A percentile compares a stretch with the other conserved stretches of the same genome.
These are phyloP conservation scores for Rhizoclosmatium sp. DNA, from an alignment of 192 early-diverging fungal genomes.

Conservation along the genomic window DNA sequence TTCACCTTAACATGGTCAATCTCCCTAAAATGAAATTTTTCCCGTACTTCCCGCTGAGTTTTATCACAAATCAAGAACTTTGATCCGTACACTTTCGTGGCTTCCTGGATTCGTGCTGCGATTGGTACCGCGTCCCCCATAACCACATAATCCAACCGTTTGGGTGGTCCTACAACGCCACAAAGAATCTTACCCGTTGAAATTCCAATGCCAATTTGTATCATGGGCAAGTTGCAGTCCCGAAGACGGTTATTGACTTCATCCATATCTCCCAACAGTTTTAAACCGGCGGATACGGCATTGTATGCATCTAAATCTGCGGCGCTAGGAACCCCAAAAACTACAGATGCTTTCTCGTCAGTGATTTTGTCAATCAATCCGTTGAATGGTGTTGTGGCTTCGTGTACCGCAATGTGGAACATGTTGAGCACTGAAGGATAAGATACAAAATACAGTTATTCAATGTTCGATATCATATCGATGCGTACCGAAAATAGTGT, in stretches of 20 bases:
- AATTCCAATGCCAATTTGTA: slow-evolving; percentile 49
- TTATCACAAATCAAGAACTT: slow-evolving; percentile 45
- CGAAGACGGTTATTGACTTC: slow-evolving; percentile 39
- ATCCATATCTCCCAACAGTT: slow-evolving; percentile 35
- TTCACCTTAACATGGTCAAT: slow-evolving; percentile 44
- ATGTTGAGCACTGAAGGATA: not conserved
- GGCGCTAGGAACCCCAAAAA: slow-evolving; percentile 47
- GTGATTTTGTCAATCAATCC: slow-evolving; percentile 41
- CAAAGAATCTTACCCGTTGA: slow-evolving; percentile 42
- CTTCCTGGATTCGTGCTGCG: slow-evolving; percentile 31
- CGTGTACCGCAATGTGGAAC: slow-evolving; percentile 18
- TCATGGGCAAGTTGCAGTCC: slow-evolving; percentile 28
- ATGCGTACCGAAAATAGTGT: slow-evolving; percentile 21
- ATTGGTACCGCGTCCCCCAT: slow-evolving; percentile 40
- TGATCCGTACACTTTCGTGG: slow-evolving; percentile 46
- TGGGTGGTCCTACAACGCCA: slow-evolving; percentile 40
- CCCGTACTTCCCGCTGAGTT: slow-evolving; percentile 49
- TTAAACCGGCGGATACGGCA: slow-evolving; percentile 35
- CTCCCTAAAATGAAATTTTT: slow-evolving; percentile 55
- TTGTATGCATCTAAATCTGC: slow-evolving; percentile 23
- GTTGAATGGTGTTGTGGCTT: not conserved
- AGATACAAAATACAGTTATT: no score
- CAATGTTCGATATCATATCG: no score
- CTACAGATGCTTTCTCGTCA: slow-evolving; percentile 32
- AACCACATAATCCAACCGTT: slow-evolving; percentile 35